Evolutionary conservation across 2,329 filamentous ascomycete species (phyloP).

Genomic region (Alternaria arborescens): DNA sequence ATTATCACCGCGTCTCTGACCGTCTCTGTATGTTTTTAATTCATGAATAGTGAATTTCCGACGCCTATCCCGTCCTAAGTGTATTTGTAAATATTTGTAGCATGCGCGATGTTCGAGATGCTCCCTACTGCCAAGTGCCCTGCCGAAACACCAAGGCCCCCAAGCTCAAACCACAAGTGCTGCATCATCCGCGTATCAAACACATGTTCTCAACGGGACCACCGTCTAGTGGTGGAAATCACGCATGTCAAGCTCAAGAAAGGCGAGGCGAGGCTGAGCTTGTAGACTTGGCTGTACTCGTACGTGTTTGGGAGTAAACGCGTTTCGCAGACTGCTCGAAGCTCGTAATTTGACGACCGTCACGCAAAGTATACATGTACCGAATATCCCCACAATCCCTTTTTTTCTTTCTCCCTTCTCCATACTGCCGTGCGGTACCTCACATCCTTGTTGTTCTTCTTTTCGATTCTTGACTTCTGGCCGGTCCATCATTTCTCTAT

Average conservation of each 20-base stretch:
- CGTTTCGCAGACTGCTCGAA: conserved; percentile 2
- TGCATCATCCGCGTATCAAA: conserved; percentile 40
- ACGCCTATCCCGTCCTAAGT: no score
- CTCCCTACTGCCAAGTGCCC: conserved; percentile 23
- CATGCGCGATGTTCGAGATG: background rate
- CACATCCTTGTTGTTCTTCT: background rate
- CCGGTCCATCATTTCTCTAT: conserved; percentile 35
- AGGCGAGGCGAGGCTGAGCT: conserved; percentile 25
- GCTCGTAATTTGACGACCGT: background rate
- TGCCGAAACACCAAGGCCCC: conserved; percentile 36
- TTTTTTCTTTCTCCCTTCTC: conserved; percentile 12
- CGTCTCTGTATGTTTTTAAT: background rate
- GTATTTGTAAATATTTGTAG: background rate
- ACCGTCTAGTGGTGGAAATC: conserved; percentile 4
- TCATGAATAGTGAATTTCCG: no score
- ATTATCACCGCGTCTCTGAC: background rate
- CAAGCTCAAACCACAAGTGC: conserved; percentile 36
- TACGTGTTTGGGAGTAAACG: conserved; percentile 7
- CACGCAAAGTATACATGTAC: background rate
- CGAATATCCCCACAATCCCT: background rate
- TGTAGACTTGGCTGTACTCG: conserved; percentile 30
- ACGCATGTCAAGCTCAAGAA: conserved; percentile 27
- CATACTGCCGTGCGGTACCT: conserved; percentile 17
- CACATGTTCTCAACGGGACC: background rate
- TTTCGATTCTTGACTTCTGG: conserved; percentile 21